Base-by-base conservation (phyloP, 2,329 filamentous ascomycete genomes). In the Arthrobotrys sinensis region DNA sequence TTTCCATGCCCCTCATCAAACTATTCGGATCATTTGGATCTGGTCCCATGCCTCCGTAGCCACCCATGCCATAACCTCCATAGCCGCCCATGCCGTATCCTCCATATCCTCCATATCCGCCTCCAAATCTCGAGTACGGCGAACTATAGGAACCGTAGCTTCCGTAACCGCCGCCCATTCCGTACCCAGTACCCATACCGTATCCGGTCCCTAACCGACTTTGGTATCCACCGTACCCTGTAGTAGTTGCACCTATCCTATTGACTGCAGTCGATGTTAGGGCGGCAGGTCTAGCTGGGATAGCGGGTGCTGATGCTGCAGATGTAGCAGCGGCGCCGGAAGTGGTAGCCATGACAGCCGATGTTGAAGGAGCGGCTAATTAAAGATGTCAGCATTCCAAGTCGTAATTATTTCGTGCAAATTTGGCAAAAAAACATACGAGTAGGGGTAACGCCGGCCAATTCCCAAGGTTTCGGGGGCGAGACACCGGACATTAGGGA, bases 401-500 rank as follows among this genome's bases (percentile, higher is more conserved):
- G 5, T 28, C 46, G 28, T 19, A 24, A 48, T 28, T 16, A 16
- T 32, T 57, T 28, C 67, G 43, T 80, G 60, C 70, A 57, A 48
- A 53, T 52, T n/a, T n/a, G n/a, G n/a, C 10, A 66, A 45, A 52
- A 40, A 36, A 79, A 85, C 87, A 82, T 86, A 90, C 88, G 85
- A 83, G 87, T 83, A 80, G 86, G 83, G 81, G 87, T 87, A 79
- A 89, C 89, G 85, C 91, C 92, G 81, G 91, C 89, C 85, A 91
- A 90, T 86, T 99, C 96, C 96, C 96, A 99, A 55, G 96, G 96
- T 86, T 99, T 99, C 70, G 96, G 96, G 83, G 96, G 96, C 85
- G 95, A 97, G 80, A 87, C 86, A 81, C 88, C 86, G 82, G 88
- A 88, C 88, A 90, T 90, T 57, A 79, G 69, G 43, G 65, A 53